Base-by-base conservation (phyloP, 768 basidiomycete species). In the Chlorophyllum brunneum region DNA sequence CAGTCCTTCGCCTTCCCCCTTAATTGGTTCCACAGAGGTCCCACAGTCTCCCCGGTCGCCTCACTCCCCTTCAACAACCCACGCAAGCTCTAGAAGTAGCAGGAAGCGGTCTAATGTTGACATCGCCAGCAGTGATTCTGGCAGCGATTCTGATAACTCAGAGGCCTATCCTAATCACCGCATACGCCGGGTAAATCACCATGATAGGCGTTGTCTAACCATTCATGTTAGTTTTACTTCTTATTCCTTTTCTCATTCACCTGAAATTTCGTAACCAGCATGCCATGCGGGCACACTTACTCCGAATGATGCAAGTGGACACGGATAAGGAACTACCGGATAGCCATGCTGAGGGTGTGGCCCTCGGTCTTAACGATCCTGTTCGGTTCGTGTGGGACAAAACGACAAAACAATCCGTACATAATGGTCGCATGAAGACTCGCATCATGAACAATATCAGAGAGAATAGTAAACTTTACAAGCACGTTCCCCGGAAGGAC, bases 311-410 rank as follows among this genome's bases (percentile, higher is more conserved):
- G 82, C 67, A 72, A 16, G 52, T 86, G 4, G 70, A 76, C 5
- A 73, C 64, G 31, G 84, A 82, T 58, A 79, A 80, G 54, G 62
- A 76, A 1, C 68, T 89, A 6, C 88, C 88, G 0, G 79, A 80
- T 51, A 81, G 77, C 47, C 80, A 86, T 59, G 58, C 60, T 8
- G 86, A 89, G 59, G 83, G 80, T 13, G 68, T 64, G 9, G 59
- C 67, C 2, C 59, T 82, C 1, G 69, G 66, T 2, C 59, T 70
- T 9, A 63, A 72, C 18, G 76, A 82, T n/a, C 78, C 85, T 1
- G 72, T 89, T 11, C 82, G 87, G 16, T 89, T 89, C 57, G 82
- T 88, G 3, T 90, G 88, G 88, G 81, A 85, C 55, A 87, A 86
- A 63, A 90, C 88, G 2, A 72, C 78, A 9, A 86, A 82, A 54